Conservation (phyloP, 495 filamentous ascomycete genomes). For the Lasiosphaeriaceae sp. region DNA sequence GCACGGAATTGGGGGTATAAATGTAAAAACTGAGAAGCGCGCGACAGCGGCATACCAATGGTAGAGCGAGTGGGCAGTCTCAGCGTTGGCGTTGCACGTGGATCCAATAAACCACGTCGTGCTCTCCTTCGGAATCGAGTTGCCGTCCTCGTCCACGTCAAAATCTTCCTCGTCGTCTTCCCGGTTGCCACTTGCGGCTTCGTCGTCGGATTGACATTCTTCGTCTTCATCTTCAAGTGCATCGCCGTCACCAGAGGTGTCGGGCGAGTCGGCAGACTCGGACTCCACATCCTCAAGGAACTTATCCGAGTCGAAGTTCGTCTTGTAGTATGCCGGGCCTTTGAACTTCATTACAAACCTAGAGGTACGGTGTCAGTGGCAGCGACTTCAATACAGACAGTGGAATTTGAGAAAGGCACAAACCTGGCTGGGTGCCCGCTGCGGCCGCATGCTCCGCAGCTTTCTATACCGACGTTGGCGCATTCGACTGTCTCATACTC, state of each 20-base stretch:
- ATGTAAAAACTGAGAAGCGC: too few species aligned
- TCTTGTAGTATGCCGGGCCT: constrained; percentile 66
- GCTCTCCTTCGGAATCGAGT: constrained; percentile 29
- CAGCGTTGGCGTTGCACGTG: constrained; percentile 62
- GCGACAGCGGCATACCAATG: constrained; percentile 48
- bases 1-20: too few species aligned
- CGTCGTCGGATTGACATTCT: too few species aligned
- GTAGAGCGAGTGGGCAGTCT: constrained; percentile 62
- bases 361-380: background rate
- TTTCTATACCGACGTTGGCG: constrained; percentile 32
- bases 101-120: constrained; percentile 38
- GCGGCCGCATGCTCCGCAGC: constrained; percentile 77
- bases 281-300: constrained; percentile 58
- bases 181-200: too few species aligned
- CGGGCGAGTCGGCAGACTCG: background rate
- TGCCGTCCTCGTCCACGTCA: constrained; percentile 33
- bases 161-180: constrained; percentile 16
- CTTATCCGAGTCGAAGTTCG: constrained; percentile 33
- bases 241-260: constrained; percentile 37
- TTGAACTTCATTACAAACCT: constrained; percentile 53
- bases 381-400: background rate
- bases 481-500: constrained; percentile 24
- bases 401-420: background rate
- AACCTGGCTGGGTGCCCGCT: constrained; percentile 60
- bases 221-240: constrained; percentile 23